Evolutionary conservation across 169 alveolate genomes (phyloP), one percentile per base, ranked within the genome.

Genomic region (Toxoplasma gondii): DNA sequence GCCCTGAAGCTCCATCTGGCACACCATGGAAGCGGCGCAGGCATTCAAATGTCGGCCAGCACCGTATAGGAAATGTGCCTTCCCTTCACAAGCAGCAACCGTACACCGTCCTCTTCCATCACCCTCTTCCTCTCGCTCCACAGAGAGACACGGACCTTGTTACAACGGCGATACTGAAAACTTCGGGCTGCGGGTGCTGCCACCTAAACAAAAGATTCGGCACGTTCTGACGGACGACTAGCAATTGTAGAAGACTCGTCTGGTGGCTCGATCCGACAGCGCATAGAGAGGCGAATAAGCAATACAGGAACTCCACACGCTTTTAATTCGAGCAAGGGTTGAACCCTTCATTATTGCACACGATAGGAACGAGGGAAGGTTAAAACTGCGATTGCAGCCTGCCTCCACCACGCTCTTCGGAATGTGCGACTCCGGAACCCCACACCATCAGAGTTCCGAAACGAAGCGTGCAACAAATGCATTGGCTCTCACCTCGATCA

Each of bases 21-120:
- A 78, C 86, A 78, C 44, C 86, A 78, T 78, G 86, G 86, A 78
- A 78, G 44, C 86, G 86, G n/a, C 86, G 45, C 49, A 36, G 86
- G 86, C 86, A 78, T n/a, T 1, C 31, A n/a, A 31, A 78, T 78
- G 86, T 10, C 22, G n/a, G 86, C 86, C 86, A n/a, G 29, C 45
- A n/a, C 86, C 86, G 86, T 78, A 78, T 78, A 78, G 86, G 86
- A 78, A 78, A 78, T 78, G 86, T 78, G 86, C 86, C 19, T 19
- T 78, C 86, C 29, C 7, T 4, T 27, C 7, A 31, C n/a, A 19
- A 16, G 74, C 1, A 64, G 34, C 7, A 7, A 49, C 4, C 4
- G 4, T 4, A 49, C 58, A 49, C 58, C 12, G 58, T 49, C 58
- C 58, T 49, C 58, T n/a, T 49, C 4, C 58, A 12, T 49, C 4